Conservation (phyloP, 2,329 filamentous ascomycete genomes). For the Fusarium sp. region DNA sequence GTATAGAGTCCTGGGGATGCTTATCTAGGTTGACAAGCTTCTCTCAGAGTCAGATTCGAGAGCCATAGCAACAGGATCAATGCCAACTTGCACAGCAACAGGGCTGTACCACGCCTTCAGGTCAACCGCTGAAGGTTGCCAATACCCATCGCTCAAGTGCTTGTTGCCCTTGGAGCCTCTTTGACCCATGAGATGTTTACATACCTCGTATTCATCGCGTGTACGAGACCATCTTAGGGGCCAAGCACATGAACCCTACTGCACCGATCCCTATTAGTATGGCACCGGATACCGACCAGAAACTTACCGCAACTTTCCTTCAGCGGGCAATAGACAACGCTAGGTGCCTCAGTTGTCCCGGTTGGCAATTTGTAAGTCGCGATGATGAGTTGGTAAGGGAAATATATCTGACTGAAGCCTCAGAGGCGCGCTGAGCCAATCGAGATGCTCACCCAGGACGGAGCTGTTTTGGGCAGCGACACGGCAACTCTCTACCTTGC, state of each 20-base stretch:
- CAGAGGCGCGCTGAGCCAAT: background rate
- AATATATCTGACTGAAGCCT: fast-evolving
- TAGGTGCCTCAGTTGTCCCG: background rate
- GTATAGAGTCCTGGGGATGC: fast-evolving
- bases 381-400: fast-evolving
- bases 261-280: fast-evolving
- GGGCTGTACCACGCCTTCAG: background rate
- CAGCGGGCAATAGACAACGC: background rate
- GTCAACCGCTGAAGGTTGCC: fast-evolving
- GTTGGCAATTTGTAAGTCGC: fast-evolving
- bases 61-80: fast-evolving
- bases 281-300: background rate
- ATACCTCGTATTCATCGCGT: background rate
- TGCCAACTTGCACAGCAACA: background rate
- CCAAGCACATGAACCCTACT: fast-evolving
- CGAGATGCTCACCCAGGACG: background rate
- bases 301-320: background rate
- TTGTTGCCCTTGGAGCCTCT: fast-evolving
- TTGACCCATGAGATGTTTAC: fast-evolving
- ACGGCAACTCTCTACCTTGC: background rate
- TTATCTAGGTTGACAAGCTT: fast-evolving
- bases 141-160: background rate
- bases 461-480: background rate
- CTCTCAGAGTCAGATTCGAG: background rate
- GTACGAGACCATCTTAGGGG: fast-evolving